A percentile compares a stretch with the other conserved stretches of the same genome.
Evolutionary conservation across 495 filamentous ascomycete genomes (phyloP).

Genomic region (Clavariopsis aquatica): DNA sequence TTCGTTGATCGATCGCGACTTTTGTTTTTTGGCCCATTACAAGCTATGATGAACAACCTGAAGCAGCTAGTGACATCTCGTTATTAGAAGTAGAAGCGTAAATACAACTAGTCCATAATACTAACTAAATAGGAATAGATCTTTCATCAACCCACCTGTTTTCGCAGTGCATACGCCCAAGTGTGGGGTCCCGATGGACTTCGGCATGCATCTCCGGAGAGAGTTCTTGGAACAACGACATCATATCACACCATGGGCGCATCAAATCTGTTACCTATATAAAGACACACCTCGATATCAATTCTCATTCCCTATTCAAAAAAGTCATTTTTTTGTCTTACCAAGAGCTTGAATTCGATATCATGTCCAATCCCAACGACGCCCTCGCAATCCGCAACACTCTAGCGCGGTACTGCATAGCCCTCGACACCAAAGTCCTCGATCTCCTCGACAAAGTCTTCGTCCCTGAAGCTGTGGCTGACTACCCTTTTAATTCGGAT

Average conservation of each 20-base stretch:
- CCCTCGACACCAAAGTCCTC: constrained; percentile 42
- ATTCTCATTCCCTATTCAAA: background rate
- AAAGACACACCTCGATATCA: background rate
- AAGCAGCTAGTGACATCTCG: no score
- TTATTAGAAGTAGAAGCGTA: no score
- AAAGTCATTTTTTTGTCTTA: no score
- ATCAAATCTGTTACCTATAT: background rate
- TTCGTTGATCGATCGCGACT: no score
- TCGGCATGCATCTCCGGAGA: background rate
- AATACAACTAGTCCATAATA: no score
- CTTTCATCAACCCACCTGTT: background rate
- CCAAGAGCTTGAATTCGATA: no score
- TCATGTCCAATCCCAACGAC: constrained; percentile 32
- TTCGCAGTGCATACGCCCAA: no score
- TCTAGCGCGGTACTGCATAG: constrained; percentile 40
- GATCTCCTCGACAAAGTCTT: constrained; percentile 40
- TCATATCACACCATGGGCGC: background rate
- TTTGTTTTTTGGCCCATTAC: no score
- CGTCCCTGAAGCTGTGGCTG: constrained; percentile 33
- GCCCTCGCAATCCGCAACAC: constrained; percentile 41
- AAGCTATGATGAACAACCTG: no score
- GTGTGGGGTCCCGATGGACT: background rate
- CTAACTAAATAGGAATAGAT: no score
- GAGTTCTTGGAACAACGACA: background rate
- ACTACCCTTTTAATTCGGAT: constrained; percentile 39